Conservation (phyloP, 495 filamentous ascomycete species). For the Astrocystis sublimbata region DNA sequence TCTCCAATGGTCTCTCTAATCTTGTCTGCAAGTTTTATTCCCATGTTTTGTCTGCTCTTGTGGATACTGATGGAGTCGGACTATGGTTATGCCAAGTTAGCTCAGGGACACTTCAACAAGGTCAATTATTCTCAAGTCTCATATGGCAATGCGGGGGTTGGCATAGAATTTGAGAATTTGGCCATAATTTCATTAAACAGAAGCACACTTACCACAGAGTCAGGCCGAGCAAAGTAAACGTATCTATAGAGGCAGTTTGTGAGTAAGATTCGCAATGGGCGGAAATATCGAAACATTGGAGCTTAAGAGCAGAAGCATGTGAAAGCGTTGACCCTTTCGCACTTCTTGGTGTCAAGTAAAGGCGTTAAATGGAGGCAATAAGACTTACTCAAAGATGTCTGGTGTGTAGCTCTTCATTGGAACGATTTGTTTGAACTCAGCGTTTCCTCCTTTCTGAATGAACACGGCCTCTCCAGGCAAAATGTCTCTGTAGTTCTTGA, state of each 20-base stretch:
- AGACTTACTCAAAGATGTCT: conserved; percentile 77
- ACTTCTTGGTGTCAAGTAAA: neutral
- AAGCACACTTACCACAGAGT: conserved; percentile 55
- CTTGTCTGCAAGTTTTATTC: conserved; percentile 78
- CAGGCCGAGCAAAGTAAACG: conserved; percentile 82
- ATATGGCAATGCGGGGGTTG: neutral
- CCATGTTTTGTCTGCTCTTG: conserved; percentile 88
- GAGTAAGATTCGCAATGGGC: neutral
- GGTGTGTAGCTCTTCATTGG: conserved; percentile 74
- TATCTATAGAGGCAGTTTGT: conserved; percentile 6
- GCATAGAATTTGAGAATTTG: neutral
- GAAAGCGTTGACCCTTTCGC: neutral
- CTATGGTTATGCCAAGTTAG: conserved; percentile 14
- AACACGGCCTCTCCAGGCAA: conserved; percentile 92
- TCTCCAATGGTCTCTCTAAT: conserved; percentile 72
- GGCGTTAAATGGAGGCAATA: neutral
- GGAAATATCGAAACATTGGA: neutral
- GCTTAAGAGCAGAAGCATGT: conserved; percentile 44
- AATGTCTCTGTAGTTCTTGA: conserved; percentile 78
- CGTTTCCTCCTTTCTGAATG: conserved; percentile 78
- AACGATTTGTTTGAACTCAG: conserved; percentile 76
- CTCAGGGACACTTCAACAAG: neutral
- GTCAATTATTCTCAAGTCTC: too few species aligned
- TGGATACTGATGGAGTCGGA: conserved; percentile 95
- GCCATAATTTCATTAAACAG: too few species aligned